Conservation (phyloP, 768 basidiomycete species). For the Naematelia aurantialba region DNA sequence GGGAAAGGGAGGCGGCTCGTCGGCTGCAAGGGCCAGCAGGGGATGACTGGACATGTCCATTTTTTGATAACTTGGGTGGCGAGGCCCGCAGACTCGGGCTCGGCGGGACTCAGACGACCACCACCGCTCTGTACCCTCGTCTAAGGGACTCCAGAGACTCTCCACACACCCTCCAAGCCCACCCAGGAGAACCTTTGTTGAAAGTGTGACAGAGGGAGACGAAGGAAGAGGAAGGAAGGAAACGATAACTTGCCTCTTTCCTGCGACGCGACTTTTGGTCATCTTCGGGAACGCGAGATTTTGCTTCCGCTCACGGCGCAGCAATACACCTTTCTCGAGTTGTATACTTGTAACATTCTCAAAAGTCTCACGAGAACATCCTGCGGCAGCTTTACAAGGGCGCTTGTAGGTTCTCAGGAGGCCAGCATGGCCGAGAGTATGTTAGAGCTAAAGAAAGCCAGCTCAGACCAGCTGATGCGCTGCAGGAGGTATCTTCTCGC, state of each 20-base stretch:
- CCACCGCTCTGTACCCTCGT: not conserved
- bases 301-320: not conserved
- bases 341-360: too few species aligned
- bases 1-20: slow-evolving; percentile 71
- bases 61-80: not conserved
- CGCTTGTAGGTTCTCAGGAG: too few species aligned
- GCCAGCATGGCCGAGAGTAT: not conserved
- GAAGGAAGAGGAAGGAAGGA: not conserved
- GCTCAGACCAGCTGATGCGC: not conserved
- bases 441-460: too few species aligned
- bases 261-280: not conserved
- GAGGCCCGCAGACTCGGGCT: not conserved
- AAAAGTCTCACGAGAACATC: too few species aligned
- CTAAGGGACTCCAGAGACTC: not conserved
- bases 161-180: too few species aligned
- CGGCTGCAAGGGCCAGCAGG: slow-evolving; percentile 23
- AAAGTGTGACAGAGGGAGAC: not conserved
- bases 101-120: not conserved
- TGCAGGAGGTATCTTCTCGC: slow-evolving; percentile 8
- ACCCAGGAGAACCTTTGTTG: too few species aligned
- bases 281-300: not conserved
- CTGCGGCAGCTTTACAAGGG: too few species aligned
- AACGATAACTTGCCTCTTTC: not conserved
- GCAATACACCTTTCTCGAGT: too few species aligned
- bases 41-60: slow-evolving; percentile 33